phyloP scores from a whole-genome alignment of 192 early-diverging fungal genomes.

The Coemansia sp. region DNA sequence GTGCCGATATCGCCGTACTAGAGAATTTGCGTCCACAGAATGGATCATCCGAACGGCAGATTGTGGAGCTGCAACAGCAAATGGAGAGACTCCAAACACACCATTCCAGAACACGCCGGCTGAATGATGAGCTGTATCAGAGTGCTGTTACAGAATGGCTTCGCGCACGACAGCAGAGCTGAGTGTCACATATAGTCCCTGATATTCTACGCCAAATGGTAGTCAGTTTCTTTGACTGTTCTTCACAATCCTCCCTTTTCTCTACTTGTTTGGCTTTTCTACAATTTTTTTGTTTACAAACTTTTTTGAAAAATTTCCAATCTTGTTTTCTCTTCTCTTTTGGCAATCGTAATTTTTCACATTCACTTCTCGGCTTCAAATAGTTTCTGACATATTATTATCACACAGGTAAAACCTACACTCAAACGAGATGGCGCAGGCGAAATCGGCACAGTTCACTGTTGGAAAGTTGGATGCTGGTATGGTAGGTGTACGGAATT shows the following conservation, averaged over 20 bases:
- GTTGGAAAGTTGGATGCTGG: conserved; percentile 95
- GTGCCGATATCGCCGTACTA: conserved; percentile 17
- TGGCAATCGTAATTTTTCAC: not conserved
- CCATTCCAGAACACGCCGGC: conserved; percentile 39
- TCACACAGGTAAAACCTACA: not conserved
- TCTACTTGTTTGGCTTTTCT: not conserved
- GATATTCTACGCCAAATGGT: too few relatives aligned
- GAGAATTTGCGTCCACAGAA: conserved; percentile 14
- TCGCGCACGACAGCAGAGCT: conserved; percentile 26
- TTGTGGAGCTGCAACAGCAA: conserved; percentile 37
- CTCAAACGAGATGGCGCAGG: conserved; percentile 29
- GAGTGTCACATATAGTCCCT: not conserved
- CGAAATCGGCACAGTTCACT: conserved; percentile 65
- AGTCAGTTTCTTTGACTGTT: too few relatives aligned
- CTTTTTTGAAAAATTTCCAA: too few relatives aligned
- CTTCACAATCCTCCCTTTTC: not conserved
- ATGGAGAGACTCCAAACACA: conserved; percentile 44
- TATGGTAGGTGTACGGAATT: conserved; percentile 59
- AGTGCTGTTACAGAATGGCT: conserved; percentile 49
- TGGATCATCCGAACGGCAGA: conserved; percentile 29
- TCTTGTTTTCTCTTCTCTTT: not conserved
- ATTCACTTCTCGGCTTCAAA: not conserved
- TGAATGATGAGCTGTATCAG: conserved; percentile 58
- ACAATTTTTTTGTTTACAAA: too few relatives aligned
- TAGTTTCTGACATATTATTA: not conserved